phyloP scores from a whole-genome alignment of 2,329 filamentous ascomycete genomes.

The Camptophora hylomeconis region DNA sequence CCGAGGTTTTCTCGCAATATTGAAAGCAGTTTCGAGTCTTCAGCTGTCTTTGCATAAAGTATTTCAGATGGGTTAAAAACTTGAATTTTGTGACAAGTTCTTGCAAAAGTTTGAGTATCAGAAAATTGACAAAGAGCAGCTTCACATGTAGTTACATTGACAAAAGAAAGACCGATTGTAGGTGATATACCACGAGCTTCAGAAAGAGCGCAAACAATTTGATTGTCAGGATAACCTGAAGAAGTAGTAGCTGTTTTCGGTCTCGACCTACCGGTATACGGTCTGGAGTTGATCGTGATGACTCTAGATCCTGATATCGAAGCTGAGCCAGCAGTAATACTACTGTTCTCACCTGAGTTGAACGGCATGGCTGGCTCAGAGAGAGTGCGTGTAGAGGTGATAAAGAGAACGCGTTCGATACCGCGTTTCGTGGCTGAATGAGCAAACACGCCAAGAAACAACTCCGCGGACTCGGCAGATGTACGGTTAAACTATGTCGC shows the following conservation, averaged over 20 bases:
- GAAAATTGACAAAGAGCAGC: conserved; percentile 79
- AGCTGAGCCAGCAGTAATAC: conserved; percentile 3
- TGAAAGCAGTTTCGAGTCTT: conserved; percentile 60
- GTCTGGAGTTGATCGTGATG: conserved; percentile 3
- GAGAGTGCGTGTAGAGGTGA: no score
- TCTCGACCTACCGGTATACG: conserved; percentile 15
- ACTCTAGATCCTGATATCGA: conserved; percentile 6
- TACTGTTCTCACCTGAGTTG: no score
- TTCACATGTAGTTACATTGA: conserved; percentile 77
- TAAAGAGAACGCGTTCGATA: no score
- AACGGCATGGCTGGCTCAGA: no score
- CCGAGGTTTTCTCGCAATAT: conserved; percentile 62
- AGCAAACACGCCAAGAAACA: no score
- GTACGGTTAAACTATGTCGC: no score
- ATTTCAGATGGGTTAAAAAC: conserved; percentile 71
- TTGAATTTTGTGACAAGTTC: conserved; percentile 73
- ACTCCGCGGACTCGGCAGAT: no score
- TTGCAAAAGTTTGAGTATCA: conserved; percentile 83
- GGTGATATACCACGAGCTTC: conserved; percentile 81
- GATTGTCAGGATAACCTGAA: conserved; percentile 46
- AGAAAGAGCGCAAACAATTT: conserved; percentile 75
- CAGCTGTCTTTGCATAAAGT: conserved; percentile 61
- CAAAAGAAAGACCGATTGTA: conserved; percentile 70
- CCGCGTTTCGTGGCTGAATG: no score
- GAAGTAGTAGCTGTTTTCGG: conserved; percentile 45